Evolutionary conservation across 2,329 filamentous ascomycete genomes (phyloP).

Genomic region (Trichoderma brevicompactum): DNA sequence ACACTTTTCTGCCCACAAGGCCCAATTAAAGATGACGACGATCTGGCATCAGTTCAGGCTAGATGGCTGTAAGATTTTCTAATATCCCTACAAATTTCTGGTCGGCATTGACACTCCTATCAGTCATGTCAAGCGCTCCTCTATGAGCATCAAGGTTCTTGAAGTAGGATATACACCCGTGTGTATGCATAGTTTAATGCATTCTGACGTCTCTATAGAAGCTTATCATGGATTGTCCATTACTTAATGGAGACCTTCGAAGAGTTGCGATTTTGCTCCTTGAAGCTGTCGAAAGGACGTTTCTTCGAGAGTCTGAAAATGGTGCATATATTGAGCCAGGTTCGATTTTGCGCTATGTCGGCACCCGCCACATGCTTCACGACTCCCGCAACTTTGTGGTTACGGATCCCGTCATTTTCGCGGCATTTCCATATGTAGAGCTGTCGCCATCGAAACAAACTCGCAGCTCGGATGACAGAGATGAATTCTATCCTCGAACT

Average conservation of each 20-base stretch:
- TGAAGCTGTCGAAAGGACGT: background rate
- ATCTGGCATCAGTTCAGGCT: background rate
- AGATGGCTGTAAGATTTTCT: background rate
- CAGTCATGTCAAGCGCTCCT: background rate
- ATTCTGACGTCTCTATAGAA: background rate
- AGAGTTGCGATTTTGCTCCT: background rate
- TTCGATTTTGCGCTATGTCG: background rate
- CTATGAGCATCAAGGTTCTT: background rate
- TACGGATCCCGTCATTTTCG: conserved; percentile 1
- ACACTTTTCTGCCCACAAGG: conserved; percentile 4
- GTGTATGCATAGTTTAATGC: background rate
- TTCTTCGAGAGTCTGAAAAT: background rate
- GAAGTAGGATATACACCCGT: background rate
- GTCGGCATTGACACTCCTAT: background rate
- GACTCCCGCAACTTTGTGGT: background rate
- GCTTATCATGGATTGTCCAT: conserved; percentile 6
- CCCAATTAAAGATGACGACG: background rate
- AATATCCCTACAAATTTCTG: background rate
- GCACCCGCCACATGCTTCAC: background rate
- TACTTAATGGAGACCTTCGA: background rate
- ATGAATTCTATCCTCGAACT: conserved; percentile 6
- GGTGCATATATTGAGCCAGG: conserved; percentile 2
- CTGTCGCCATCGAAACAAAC: background rate
- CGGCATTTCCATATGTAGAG: background rate
- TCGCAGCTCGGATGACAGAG: background rate